These are phyloP conservation scores for Pichia californica DNA, from an alignment of 805 yeast genomes.

Conservation along the genomic window DNA sequence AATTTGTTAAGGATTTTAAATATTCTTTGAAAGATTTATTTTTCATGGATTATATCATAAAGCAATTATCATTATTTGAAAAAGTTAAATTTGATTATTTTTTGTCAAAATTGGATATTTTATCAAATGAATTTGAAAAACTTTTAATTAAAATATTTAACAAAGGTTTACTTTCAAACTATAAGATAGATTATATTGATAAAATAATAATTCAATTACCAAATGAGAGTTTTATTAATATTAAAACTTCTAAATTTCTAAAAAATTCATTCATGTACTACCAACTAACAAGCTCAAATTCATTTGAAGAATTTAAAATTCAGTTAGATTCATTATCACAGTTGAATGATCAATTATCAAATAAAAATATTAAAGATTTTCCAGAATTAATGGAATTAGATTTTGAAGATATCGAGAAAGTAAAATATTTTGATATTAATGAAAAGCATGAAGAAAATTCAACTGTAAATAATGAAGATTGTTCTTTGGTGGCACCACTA, in stretches of 20 bases:
- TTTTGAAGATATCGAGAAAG: background rate
- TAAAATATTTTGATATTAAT: background rate
- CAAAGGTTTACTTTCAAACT: conserved; percentile 19
- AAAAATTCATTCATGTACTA: conserved; percentile 3
- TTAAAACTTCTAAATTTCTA: background rate
- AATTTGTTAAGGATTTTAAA: conserved; percentile 19
- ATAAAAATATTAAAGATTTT: background rate
- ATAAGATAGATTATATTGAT: conserved; percentile 23
- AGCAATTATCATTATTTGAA: conserved; percentile 19
- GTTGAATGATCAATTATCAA: background rate
- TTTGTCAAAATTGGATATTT: conserved; percentile 16
- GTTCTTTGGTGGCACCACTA: background rate
- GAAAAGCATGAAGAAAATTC: background rate
- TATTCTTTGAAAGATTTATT: conserved; percentile 23
- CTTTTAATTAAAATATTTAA: conserved; percentile 22
- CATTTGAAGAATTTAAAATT: background rate
- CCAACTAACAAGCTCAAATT: background rate
- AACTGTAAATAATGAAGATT: no score
- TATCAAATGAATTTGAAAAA: conserved; percentile 15
- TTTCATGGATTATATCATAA: conserved; percentile 19
- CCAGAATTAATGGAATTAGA: background rate
- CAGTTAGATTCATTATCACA: background rate
- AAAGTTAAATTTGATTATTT: conserved; percentile 19
- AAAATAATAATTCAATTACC: conserved; percentile 8
- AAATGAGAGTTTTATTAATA: conserved; percentile 5